Evolutionary conservation across 2,329 filamentous ascomycete species (phyloP), one percentile per base, ranked within the genome.

Genomic region (Daldinia sp.): DNA sequence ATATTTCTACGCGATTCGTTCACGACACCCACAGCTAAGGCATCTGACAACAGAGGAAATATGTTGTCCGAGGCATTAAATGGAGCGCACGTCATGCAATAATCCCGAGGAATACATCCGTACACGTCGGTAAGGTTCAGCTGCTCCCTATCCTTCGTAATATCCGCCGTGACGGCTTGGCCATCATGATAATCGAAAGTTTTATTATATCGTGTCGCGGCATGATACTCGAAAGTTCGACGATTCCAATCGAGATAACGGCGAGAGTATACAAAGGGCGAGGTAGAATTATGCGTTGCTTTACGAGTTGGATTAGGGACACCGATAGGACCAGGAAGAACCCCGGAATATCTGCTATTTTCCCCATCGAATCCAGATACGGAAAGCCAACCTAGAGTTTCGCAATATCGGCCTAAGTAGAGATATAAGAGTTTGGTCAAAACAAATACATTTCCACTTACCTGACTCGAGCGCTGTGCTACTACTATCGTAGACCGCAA

Each of bases 161-260:
- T 87, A 6, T 82, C 77, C 2, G 75, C 68, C 0, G 83, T 83
- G 2, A 85, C 78, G 0, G 71, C 69, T 17, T 78, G 57, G 21
- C 86, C 86, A 8, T 80, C 74, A 23, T 75, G 68, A 7, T 79
- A 83, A 68, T 87, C 83, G 53, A 86, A 86, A 0, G 76, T 77
- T 47, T 76, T 70, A 47, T 83, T 80, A 45, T 80, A 82, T 37
- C 79, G 57, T n/a, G 64, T 80, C n/a, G 78, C 74, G 2, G 86
- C 82, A 71, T 90, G 88, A 70, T 87, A 89, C 60, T 83, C 80
- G 68, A 90, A 90, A 0, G 86, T 88, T n/a, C 81, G 77, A 4
- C 86, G 82, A 73, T 90, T 90, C 84, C 87, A 90, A 75, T 91
- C 88, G 8, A 91, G 79, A 70, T 90, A 90, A 21, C 87, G 82